Percentiles rank a stretch among this genome's conserved stretches.
phyloP scores from a whole-genome alignment of 805 yeast genomes.

The Metschnikowia similis region DNA sequence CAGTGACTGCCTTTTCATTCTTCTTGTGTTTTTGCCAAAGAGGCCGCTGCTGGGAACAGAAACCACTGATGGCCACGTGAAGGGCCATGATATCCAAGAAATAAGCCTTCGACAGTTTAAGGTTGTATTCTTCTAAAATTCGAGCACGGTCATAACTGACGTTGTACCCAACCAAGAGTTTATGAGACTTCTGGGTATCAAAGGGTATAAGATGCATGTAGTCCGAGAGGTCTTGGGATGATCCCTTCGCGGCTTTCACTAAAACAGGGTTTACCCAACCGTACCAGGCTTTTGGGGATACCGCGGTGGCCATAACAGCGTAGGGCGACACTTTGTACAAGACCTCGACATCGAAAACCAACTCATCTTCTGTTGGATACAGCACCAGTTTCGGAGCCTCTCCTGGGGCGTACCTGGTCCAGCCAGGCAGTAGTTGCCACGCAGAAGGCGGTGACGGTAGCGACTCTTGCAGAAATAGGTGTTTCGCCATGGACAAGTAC shows the following conservation, averaged over 20 bases:
- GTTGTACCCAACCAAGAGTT: slow-evolving; percentile 82
- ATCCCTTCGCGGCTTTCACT: slow-evolving; percentile 20
- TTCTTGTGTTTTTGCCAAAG: slow-evolving; percentile 62
- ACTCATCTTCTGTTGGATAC: slow-evolving; percentile 64
- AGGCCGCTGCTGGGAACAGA: slow-evolving; percentile 88
- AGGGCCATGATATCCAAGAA: slow-evolving; percentile 89
- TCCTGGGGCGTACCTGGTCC: slow-evolving; percentile 69
- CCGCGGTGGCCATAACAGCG: slow-evolving; percentile 80
- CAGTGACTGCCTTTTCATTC: slow-evolving; percentile 20
- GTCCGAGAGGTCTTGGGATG: slow-evolving; percentile 36
- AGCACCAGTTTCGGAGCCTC: slow-evolving; percentile 52
- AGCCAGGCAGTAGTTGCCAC: slow-evolving; percentile 68
- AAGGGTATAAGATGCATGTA: slow-evolving; percentile 74
- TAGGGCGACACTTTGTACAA: slow-evolving; percentile 69
- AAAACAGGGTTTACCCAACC: slow-evolving; percentile 91
- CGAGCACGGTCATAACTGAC: slow-evolving; percentile 89
- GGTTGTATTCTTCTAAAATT: slow-evolving; percentile 74
- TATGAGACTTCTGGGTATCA: slow-evolving; percentile 44
- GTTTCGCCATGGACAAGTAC: slow-evolving; percentile 49
- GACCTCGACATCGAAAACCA: slow-evolving; percentile 89
- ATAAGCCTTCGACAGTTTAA: slow-evolving; percentile 65
- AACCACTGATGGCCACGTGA: slow-evolving; percentile 86
- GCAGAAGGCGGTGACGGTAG: slow-evolving; percentile 43
- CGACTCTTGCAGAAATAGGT: slow-evolving; percentile 32
- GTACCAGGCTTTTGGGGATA: slow-evolving; percentile 78